Evolutionary conservation across 805 yeast genomes (phyloP), one percentile per base, ranked within the genome.

Genomic region (Saccharomycopsis capsularis): DNA sequence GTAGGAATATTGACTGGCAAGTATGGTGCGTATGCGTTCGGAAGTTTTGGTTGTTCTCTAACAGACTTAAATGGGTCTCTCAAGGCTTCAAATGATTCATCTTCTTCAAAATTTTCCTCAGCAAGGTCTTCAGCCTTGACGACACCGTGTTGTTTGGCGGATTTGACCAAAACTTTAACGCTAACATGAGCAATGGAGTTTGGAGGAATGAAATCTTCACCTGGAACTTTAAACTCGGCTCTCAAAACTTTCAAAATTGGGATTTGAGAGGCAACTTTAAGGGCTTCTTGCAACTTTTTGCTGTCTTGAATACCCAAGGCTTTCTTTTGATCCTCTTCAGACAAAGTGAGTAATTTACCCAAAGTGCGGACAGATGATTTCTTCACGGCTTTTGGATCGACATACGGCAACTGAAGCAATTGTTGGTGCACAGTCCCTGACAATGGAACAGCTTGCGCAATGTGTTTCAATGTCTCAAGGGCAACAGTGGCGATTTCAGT

Each of bases 151-250:
- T 80, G 84, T 36, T 73, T 74, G 4, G 91, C 81, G 2, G 95
- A 85, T 57, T 82, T 80, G 36, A 88, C 78, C 40, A 86, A 64
- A 51, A 85, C 82, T 64, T 90, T 88, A 22, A 93, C 56, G 27
- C 79, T 80, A 51, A 95, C 68, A 64, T 87, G 90, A 6, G 87
- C 80, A 43, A 76, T 75, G 1, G 97, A 78, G 23, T 75, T 73
- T 24, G 96, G 83, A 0, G 89, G 78, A 25, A 85, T 80, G 27
- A 69, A 69, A 15, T 66, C 62, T 68, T 90, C 97, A 30, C 98
- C 98, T 3, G 96, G 91, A 39, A 91, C 96, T 54, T 75, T 74
- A 67, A 88, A 88, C 50, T 76, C 78, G 39, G 95, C 82, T 45
- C 76, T 77, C 25, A 89, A 55, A 15, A 89, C 68, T 58, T 82